These are phyloP conservation scores for Amanita thiersii DNA, from an alignment of 768 basidiomycete genomes.

Conservation along the genomic window DNA sequence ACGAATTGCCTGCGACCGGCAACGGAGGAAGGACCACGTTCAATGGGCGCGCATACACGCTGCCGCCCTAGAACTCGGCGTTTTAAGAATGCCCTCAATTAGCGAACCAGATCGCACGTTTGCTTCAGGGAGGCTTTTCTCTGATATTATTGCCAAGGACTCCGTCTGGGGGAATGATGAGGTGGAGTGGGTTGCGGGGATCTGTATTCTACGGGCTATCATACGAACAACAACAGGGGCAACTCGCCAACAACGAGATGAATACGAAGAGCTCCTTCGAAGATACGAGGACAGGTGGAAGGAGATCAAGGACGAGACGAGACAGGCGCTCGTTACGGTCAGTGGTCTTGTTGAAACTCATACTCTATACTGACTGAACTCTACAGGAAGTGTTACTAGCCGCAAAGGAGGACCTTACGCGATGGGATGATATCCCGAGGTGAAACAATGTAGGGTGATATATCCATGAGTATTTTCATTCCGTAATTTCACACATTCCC, in stretches of 20 bases:
- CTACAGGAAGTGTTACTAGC: slow-evolving; percentile 41
- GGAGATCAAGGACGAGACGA: slow-evolving; percentile 60
- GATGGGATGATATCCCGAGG: slow-evolving; percentile 25
- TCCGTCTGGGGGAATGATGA: slow-evolving; percentile 61
- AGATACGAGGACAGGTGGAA: slow-evolving; percentile 63
- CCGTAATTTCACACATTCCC: too few relatives aligned
- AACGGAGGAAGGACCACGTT: slow-evolving; percentile 54
- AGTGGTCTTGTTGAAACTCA: slow-evolving; percentile 12
- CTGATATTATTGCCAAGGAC: slow-evolving; percentile 55
- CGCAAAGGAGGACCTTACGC: slow-evolving; percentile 46
- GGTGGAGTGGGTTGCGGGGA: slow-evolving; percentile 63
- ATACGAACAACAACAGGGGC: slow-evolving; percentile 45
- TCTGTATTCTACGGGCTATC: slow-evolving; percentile 48
- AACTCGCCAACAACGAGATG: slow-evolving; percentile 37
- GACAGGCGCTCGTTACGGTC: slow-evolving; percentile 55
- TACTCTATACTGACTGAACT: background rate
- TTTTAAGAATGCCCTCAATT: slow-evolving; percentile 35
- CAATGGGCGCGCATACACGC: slow-evolving; percentile 64
- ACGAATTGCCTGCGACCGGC: slow-evolving; percentile 50
- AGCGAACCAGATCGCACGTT: slow-evolving; percentile 33
- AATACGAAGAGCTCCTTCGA: slow-evolving; percentile 46
- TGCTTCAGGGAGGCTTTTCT: slow-evolving; percentile 36
- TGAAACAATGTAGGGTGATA: slow-evolving; percentile 8
- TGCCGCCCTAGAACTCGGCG: slow-evolving; percentile 51
- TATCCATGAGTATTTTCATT: too few relatives aligned